Evolutionary conservation across 495 filamentous ascomycete species (phyloP), one percentile per base, ranked within the genome.

Genomic region (Penicillium lagena): DNA sequence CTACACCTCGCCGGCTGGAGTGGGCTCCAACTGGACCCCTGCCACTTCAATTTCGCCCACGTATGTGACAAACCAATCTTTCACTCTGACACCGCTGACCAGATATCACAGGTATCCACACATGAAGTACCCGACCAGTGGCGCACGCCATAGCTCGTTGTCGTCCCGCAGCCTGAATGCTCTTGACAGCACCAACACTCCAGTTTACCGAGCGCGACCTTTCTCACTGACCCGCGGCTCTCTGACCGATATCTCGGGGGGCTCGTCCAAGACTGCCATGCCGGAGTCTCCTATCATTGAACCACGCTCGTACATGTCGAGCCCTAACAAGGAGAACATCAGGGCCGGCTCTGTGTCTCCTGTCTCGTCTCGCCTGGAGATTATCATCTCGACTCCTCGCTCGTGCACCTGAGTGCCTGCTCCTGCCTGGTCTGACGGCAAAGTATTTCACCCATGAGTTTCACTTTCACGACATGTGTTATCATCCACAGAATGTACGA

Each of bases 41-140:
- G 69, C 68, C 22, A 71, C 71, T n/a, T 71, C 72, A 1, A 69
- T 75, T 29, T 75, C 71, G 12, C 70, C 72, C 40, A 62, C 66
- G 72, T 73, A 64, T 52, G 70, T 67, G 14, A 28, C 22, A 9
- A 6, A 29, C 13, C 1, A 15, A 28, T 13, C 8, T n/a, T n/a
- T 27, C 9, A 2, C 9, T 22, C 4, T 39, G 15, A 14, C 11
- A 29, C 10, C 37, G 34, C 64, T 69, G 50, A 71, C 50, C 22
- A 49, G 22, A 11, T 11, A 27, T 47, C 44, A 51, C 43, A 73
- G 68, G 14, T 63, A 56, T 40, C 60, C 66, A 10, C 39, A 64
- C 38, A 54, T 62, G 55, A 71, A 66, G 47, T 66, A 66, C 28
- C 47, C 56, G 36, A 40, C 46, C n/a, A 54, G 47, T 42, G 59